phyloP scores from a whole-genome alignment of 2,329 filamentous ascomycete genomes.

The Helotiales sp. region DNA sequence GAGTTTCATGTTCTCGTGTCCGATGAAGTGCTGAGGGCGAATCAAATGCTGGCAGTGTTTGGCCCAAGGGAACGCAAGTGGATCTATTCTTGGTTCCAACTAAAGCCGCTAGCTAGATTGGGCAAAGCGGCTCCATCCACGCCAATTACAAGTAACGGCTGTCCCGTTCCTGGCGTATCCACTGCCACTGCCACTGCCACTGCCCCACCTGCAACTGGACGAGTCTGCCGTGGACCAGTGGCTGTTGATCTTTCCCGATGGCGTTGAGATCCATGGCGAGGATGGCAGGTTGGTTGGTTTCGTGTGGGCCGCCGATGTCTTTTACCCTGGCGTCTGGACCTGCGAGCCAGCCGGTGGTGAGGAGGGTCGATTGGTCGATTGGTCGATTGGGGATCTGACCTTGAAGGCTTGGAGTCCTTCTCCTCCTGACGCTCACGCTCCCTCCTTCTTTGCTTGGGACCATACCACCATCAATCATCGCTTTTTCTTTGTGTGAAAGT shows the following conservation, averaged over 20 bases:
- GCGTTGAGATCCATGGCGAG: too few relatives aligned
- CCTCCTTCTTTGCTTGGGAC: neutral
- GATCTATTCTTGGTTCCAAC: conserved; percentile 19
- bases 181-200: conserved; percentile 3
- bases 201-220: neutral
- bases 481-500: conserved; percentile 17
- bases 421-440: conserved; percentile 16
- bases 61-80: neutral
- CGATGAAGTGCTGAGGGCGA: conserved; percentile 8
- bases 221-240: conserved; percentile 11
- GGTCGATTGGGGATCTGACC: neutral
- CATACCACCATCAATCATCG: conserved; percentile 1
- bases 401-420: conserved; percentile 6
- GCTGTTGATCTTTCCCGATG: conserved; percentile 19
- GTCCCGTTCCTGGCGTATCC: neutral
- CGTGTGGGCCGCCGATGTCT: conserved; percentile 19
- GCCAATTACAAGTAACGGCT: conserved; percentile 14
- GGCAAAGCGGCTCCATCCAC: neutral
- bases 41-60: neutral
- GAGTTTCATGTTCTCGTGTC: conserved; percentile 19
- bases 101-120: neutral
- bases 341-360: too few relatives aligned
- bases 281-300: conserved; percentile 22
- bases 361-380: too few relatives aligned
- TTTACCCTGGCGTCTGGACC: conserved; percentile 11